Base-by-base conservation (phyloP, 1,284 basidiomycete species). In the Cutaneotrichosporon cyanovorans region DNA sequence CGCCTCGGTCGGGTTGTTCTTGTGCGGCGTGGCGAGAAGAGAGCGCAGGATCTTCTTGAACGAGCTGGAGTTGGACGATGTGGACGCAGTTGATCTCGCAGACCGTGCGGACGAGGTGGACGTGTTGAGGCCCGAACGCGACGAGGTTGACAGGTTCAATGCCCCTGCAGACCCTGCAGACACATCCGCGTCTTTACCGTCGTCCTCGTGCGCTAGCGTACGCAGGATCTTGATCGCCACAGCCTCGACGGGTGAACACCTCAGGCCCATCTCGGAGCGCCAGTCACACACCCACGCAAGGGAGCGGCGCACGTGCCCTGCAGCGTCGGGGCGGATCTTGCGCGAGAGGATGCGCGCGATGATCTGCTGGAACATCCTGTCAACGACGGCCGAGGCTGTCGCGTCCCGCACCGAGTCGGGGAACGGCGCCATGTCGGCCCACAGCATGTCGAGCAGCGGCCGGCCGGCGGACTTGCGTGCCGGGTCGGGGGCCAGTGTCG, bases 1-100 rank as follows among this genome's bases (percentile, higher is more conserved):
- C 21, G 42, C 44, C 23, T 49, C 44, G 38, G 47, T 49, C 18
- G 47, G 47, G 33, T 43, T 36, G 25, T 38, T 44, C 23, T 38
- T 19, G 33, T 44, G 42, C 22, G 16, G 30, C 30, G 39, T n/a
- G 23, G 25, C 16, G 11, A 43, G 38, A 2, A 49, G 38, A 9
- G 25, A n/a, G 6, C 37, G 16, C 19, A 49, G 31, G 10, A 36
- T 31, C 20, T 36, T 3, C 5, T 18, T 8, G n/a, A 49, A 44
- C 25, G 25, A 35, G 32, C 6, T 6, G 21, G 8, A 36, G n/a
- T 22, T 42, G 33, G 15, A 16, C 41, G 4, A 14, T 23, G 33
- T 42, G 32, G 34, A 21, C 41, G 34, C 19, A 10, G 22, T 32
- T 7, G 20, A 31, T 12, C 37, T 31, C 47, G 22, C 36, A 22